A percentile compares a stretch with the other conserved stretches of the same genome.
Evolutionary conservation across 2,329 filamentous ascomycete species (phyloP).

Genomic region (Hymenoscyphus fructigenus): DNA sequence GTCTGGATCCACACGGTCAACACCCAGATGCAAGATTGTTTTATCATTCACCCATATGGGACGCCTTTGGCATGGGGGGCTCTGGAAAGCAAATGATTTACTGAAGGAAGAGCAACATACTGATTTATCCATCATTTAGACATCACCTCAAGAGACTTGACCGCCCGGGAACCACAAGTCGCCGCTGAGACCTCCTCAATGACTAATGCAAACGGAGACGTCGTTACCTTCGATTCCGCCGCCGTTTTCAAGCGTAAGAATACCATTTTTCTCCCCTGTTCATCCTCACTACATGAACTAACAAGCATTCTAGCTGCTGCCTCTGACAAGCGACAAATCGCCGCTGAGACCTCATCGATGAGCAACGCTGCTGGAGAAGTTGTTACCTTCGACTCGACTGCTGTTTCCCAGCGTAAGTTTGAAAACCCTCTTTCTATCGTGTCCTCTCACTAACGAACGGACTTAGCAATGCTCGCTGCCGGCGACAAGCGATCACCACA

Average conservation of each 20-base stretch:
- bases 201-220: slow-evolving; percentile 27
- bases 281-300: background rate
- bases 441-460: background rate
- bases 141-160: background rate
- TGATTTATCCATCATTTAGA: background rate
- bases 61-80: background rate
- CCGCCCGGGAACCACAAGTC: slow-evolving; percentile 10
- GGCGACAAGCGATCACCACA: slow-evolving; percentile 1
- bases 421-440: background rate
- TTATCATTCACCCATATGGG: background rate
- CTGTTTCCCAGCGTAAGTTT: slow-evolving; percentile 26
- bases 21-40: background rate
- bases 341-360: slow-evolving; percentile 31
- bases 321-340: slow-evolving; percentile 8
- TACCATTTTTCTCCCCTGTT: background rate
- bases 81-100: background rate
- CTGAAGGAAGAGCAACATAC: background rate
- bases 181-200: slow-evolving; percentile 29
- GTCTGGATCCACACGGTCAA: slow-evolving; percentile 1
- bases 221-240: slow-evolving; percentile 29
- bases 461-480: background rate
- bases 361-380: slow-evolving; percentile 28
- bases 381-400: slow-evolving; percentile 27
- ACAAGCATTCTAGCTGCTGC: background rate
- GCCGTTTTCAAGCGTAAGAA: slow-evolving; percentile 27